Evolutionary conservation across 1,139 yeast genomes (phyloP).

Genomic region (Pichia inconspicua): DNA sequence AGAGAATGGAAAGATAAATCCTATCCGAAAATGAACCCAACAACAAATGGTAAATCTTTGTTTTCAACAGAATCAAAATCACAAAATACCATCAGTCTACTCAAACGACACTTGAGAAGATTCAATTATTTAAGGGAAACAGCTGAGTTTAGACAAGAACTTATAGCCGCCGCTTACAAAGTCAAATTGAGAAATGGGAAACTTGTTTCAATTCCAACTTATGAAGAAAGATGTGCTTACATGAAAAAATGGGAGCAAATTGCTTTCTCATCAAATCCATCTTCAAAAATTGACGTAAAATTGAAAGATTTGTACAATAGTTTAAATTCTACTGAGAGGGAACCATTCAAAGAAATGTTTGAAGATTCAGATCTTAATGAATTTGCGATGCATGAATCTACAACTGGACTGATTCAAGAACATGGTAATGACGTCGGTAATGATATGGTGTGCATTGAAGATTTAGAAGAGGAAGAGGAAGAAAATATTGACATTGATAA

Average conservation of each 20-base stretch:
- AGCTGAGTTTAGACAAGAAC: slow-evolving; percentile 28
- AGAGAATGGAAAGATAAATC: slow-evolving; percentile 68
- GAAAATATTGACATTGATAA: neutral
- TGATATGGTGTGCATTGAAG: neutral
- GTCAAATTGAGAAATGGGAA: neutral
- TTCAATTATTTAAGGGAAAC: slow-evolving; percentile 28
- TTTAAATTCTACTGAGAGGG: slow-evolving; percentile 1
- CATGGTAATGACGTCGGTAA: neutral
- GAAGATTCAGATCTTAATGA: neutral
- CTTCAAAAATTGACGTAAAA: slow-evolving; percentile 1
- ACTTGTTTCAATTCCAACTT: slow-evolving; percentile 8
- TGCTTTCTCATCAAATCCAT: slow-evolving; percentile 2
- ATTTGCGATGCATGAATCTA: neutral
- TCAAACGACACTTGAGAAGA: slow-evolving; percentile 29
- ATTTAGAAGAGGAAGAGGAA: neutral
- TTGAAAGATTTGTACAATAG: neutral
- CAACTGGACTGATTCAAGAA: neutral
- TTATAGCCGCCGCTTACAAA: slow-evolving; percentile 4
- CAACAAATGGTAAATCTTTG: slow-evolving; percentile 35
- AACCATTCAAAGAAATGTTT: slow-evolving; percentile 3
- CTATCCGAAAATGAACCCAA: slow-evolving; percentile 32
- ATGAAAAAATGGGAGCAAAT: slow-evolving; percentile 19
- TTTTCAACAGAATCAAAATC: slow-evolving; percentile 28
- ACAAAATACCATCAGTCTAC: slow-evolving; percentile 20
- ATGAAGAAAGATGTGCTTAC: slow-evolving; percentile 19